Base-by-base conservation (phyloP, 306 rosid genomes). In the Vigna trinervia region DNA sequence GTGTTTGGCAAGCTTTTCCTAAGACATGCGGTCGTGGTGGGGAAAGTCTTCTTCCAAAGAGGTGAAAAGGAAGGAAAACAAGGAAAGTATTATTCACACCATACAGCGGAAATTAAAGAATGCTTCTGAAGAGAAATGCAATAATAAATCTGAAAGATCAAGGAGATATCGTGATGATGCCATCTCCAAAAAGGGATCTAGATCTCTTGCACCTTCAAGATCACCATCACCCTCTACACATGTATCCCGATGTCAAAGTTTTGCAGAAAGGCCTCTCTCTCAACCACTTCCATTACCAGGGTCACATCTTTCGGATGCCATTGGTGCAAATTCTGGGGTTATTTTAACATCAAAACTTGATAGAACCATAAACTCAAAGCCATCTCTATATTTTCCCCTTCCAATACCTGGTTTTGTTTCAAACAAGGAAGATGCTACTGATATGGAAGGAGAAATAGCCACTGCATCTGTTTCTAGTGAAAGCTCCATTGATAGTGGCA, bases 1-100 rank as follows among this genome's bases (percentile, higher is more conserved):
- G 38, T 38, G 54, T 62, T 67, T 66, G 22, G 36, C 76, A 69
- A 76, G 22, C 63, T 80, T 84, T 71, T 71, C 28, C 14, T 23
- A 59, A 82, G 83, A 71, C 65, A 94, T 94, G 98, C 91, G 84
- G 32, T 73, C 88, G 41, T 94, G 98, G 98, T 94, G 98, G 97
- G 94, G 90, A 72, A 94, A 84, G 78, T 81, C 89, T 46, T 87
- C 97, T 4, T 87, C 97, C 84, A 92, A 90, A 78, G 97, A 94
- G 69, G 84, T 12, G 34, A 92, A 90, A 88, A 83, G 78, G 89
- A 94, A 92, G 83, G 43, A 85, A 36, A 80, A 83, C 30, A 88
- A 75, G 90, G 97, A 86, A 85, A 89, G 90, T 82, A 81, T 94
- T 72, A 76, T 92, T 62, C 92, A 90, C 47, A 64, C 89, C 32